phyloP scores from a whole-genome alignment of 2,329 filamentous ascomycete genomes.

The Diplodia corticola region DNA sequence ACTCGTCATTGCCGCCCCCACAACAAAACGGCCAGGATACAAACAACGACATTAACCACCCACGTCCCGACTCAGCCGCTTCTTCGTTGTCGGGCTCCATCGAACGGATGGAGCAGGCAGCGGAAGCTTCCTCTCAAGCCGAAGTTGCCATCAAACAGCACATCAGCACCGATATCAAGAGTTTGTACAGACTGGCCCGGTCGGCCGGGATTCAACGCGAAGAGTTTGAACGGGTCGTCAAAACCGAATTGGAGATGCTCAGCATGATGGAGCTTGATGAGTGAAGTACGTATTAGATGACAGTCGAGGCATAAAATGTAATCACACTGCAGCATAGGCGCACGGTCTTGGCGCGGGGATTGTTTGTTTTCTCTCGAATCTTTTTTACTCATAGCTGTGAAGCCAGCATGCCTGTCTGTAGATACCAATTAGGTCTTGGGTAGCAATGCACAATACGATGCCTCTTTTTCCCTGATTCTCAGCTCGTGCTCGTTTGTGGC shows the following conservation, averaged over 20 bases:
- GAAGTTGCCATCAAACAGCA: constrained; percentile 78
- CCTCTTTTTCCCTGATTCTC: not conserved
- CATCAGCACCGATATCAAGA: constrained; percentile 74
- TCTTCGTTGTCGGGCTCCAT: constrained; percentile 43
- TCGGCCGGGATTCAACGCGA: constrained; percentile 70
- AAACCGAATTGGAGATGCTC: constrained; percentile 69
- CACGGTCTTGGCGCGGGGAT: not conserved
- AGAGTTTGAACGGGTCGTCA: constrained; percentile 73
- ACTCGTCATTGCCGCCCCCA: constrained; percentile 34
- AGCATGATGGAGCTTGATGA: constrained; percentile 65
- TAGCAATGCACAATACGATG: constrained; percentile 9
- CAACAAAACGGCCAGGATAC: constrained; percentile 11
- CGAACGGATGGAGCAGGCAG: constrained; percentile 58
- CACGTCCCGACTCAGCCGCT: constrained; percentile 42
- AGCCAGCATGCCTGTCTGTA: constrained; percentile 5
- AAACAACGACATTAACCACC: constrained; percentile 21
- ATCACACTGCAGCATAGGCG: constrained; percentile 11
- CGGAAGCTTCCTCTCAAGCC: constrained; percentile 60
- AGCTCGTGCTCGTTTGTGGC: not conserved
- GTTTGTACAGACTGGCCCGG: constrained; percentile 69
- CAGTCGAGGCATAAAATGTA: not conserved
- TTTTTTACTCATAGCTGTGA: not conserved
- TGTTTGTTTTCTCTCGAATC: not conserved
- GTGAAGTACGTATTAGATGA: constrained; percentile 16
- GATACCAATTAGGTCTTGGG: constrained; percentile 13